Conservation (phyloP, 768 basidiomycete species). For the Suillus discolor region DNA sequence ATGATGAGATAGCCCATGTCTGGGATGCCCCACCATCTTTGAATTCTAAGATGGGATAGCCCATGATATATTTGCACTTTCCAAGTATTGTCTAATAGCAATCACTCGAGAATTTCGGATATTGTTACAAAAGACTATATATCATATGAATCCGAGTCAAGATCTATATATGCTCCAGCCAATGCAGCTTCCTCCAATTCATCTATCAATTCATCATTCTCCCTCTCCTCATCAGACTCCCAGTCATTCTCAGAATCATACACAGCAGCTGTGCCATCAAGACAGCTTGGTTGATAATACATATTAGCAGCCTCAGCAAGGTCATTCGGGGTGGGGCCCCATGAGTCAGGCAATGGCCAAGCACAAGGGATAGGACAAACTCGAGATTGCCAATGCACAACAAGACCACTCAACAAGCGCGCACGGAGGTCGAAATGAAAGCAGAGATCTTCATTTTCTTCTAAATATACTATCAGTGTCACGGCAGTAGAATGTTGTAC, state of each 20-base stretch:
- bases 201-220: slow-evolving; percentile 1
- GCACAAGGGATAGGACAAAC: neutral
- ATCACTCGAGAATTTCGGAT: neutral
- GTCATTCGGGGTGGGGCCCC: neutral
- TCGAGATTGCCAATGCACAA: neutral
- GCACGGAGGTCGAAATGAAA: neutral
- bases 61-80: neutral
- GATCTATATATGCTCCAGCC: neutral
- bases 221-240: neutral
- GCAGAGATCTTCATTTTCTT: neutral
- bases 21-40: no score
- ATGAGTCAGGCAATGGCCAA: neutral
- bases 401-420: neutral
- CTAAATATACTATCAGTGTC: neutral
- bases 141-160: neutral
- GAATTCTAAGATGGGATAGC: neutral
- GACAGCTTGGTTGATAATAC: neutral
- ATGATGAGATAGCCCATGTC: no score
- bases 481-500: neutral
- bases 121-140: neutral
- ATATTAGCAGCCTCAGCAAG: neutral
- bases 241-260: neutral
- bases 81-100: neutral
- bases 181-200: neutral
- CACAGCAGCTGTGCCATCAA: neutral